Base-by-base conservation (phyloP, 2,329 filamentous ascomycete species). In the Sporothrix mexicana region DNA sequence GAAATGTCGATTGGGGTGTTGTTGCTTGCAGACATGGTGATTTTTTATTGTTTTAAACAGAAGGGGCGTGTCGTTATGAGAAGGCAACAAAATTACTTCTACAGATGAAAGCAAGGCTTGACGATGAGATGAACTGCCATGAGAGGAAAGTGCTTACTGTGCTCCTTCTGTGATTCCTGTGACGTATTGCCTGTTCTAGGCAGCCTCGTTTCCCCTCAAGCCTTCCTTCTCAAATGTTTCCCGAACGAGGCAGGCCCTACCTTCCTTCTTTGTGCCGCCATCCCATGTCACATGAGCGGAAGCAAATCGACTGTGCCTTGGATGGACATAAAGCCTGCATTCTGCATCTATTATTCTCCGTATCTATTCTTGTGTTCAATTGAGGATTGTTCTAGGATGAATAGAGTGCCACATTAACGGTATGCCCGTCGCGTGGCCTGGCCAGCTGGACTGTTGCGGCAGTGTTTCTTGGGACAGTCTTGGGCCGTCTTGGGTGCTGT, bases 191-290 rank as follows among this genome's bases (percentile, higher is more conserved):
- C 64, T 30, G 7, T 36, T 67, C 25, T 45, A 67, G 62, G 62
- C 43, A 67, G 62, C 62, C 62, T 49, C 12, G 62, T 45, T 30
- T 25, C 43, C 20, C 36, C n/a, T n/a, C 62, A 17, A 45, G 59
- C 17, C 59, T 45, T 45, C 41, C 30, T 36, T 36, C 30, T 36
- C 30, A 4, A 36, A 6, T 4, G 30, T 7, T 5, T 5, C 30
- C 30, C 30, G 2, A 36, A 36, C 3, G 30, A 36, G 30, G 30
- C 3, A 36, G 30, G 55, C 25, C 23, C 36, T 17, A 45, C 61
- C 61, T 64, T 64, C 61, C 61, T 41, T 43, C 41, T 45, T 64
- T 64, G 61, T 64, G 61, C 61, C 61, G 61, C 45, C 61, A 20
- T 3, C 36, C 41, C 20, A n/a, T 20, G 61, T 45, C 57, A 62